Percentiles rank a stretch among this genome's conserved stretches.
Evolutionary conservation across 2,329 filamentous ascomycete species (phyloP).

Genomic region (Clarireedia monteithiana): DNA sequence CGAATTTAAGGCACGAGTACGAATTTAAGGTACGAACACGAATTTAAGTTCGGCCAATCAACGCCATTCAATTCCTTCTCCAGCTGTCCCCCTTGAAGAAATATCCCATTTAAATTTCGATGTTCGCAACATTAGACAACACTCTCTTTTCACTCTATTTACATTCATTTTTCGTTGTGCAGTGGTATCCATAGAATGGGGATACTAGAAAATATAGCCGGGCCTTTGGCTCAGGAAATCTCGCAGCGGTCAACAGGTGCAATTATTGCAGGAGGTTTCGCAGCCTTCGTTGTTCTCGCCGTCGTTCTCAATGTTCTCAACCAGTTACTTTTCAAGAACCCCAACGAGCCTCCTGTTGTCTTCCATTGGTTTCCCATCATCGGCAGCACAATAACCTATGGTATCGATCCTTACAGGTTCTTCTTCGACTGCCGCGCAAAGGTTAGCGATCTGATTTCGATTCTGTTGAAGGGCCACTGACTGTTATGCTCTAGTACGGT

Average conservation of each 20-base stretch:
- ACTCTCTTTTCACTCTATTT: background rate
- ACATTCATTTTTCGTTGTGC: background rate
- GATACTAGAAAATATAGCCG: slow-evolving; percentile 23
- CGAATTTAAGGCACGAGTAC: background rate
- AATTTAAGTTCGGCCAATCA: slow-evolving; percentile 1
- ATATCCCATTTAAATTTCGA: slow-evolving; percentile 8
- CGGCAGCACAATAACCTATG: slow-evolving; percentile 87
- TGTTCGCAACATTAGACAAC: background rate
- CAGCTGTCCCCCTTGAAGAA: slow-evolving; percentile 4
- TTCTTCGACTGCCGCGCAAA: slow-evolving; percentile 67
- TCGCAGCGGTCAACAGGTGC: slow-evolving; percentile 23
- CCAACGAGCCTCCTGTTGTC: slow-evolving; percentile 72
- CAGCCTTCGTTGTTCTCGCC: slow-evolving; percentile 40
- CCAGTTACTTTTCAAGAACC: slow-evolving; percentile 75
- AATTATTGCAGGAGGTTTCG: slow-evolving; percentile 22
- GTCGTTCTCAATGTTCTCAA: slow-evolving; percentile 72
- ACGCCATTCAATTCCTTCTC: background rate
- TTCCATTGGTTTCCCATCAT: slow-evolving; percentile 79
- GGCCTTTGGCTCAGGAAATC: slow-evolving; percentile 23
- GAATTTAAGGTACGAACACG: slow-evolving; percentile 5
- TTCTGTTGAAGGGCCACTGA: slow-evolving; percentile 9
- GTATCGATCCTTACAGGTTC: slow-evolving; percentile 88
- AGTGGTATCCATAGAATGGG: slow-evolving; percentile 19
- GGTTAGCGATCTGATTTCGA: slow-evolving; percentile 45
- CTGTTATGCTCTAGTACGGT: slow-evolving; percentile 54